A percentile compares a stretch with the other conserved stretches of the same genome.
Conservation (phyloP, 257 asterid species). For the Sherardia arvensis region DNA sequence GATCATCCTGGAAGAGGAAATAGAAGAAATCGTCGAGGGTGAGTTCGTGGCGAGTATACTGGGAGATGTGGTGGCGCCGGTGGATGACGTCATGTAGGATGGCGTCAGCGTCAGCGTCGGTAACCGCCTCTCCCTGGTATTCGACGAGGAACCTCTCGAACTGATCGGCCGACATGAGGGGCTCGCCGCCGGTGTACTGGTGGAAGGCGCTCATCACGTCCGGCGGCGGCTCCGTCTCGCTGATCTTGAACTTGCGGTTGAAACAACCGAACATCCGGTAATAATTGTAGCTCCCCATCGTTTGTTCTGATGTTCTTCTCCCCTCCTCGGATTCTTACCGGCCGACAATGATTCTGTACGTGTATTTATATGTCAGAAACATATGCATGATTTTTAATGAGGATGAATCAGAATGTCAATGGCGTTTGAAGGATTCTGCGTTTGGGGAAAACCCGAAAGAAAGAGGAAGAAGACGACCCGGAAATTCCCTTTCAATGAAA, state of each 20-base stretch:
- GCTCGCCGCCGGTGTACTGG: constrained; percentile 40
- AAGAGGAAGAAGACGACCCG: background rate
- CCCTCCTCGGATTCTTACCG: background rate
- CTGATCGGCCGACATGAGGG: constrained; percentile 61
- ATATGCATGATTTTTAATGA: background rate
- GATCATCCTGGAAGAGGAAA: constrained; percentile 70
- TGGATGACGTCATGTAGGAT: constrained; percentile 44
- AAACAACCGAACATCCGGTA: constrained; percentile 90
- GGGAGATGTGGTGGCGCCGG: constrained; percentile 42
- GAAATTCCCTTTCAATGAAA: background rate
- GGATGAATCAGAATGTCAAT: background rate
- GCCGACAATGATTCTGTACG: background rate
- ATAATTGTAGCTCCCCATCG: constrained; percentile 81
- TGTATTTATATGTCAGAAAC: background rate
- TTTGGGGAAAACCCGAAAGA: background rate
- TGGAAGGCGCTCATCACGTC: constrained; percentile 66
- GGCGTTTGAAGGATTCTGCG: constrained; percentile 8
- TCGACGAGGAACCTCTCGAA: constrained; percentile 49
- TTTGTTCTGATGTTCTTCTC: no score
- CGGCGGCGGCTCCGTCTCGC: constrained; percentile 83
- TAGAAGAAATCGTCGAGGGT: constrained; percentile 69
- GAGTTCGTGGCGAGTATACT: constrained; percentile 26
- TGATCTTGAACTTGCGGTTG: constrained; percentile 82
- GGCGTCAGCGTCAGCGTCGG: constrained; percentile 43
- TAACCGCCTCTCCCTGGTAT: constrained; percentile 50